A percentile compares a stretch with the other conserved stretches of the same genome.
phyloP scores from a whole-genome alignment of 768 basidiomycete genomes.

The Trametes gibbosa region DNA sequence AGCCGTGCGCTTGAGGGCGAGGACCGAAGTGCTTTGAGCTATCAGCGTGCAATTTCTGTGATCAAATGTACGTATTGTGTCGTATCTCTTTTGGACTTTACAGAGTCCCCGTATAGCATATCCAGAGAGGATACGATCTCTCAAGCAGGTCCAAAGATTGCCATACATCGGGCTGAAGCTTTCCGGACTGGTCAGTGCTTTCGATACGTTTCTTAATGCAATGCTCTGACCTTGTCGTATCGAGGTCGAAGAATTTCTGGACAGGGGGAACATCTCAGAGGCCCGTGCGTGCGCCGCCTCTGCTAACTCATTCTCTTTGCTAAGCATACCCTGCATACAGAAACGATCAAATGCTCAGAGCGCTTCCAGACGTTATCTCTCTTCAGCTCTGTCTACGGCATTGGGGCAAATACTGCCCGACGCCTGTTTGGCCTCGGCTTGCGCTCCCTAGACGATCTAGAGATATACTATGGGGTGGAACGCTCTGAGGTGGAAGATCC shows the following conservation, averaged over 20 bases:
- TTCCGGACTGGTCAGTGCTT: slow-evolving; percentile 15
- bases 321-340: slow-evolving; percentile 33
- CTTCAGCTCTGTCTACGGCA: slow-evolving; percentile 68
- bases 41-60: slow-evolving; percentile 71
- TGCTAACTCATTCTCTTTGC: background rate
- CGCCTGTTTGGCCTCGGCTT: slow-evolving; percentile 62
- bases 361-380: slow-evolving; percentile 55
- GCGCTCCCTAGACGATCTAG: slow-evolving; percentile 67
- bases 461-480: slow-evolving; percentile 56
- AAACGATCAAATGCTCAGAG: slow-evolving; percentile 42
- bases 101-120: slow-evolving; percentile 24
- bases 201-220: background rate
- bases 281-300: slow-evolving; percentile 40
- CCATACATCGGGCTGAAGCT: slow-evolving; percentile 41
- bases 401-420: slow-evolving; percentile 70
- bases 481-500: slow-evolving; percentile 25
- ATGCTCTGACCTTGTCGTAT: background rate
- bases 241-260: slow-evolving; percentile 64
- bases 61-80: slow-evolving; percentile 22
- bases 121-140: slow-evolving; percentile 30
- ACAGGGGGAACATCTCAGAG: slow-evolving; percentile 56
- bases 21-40: slow-evolving; percentile 64
- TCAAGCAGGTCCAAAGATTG: slow-evolving; percentile 30
- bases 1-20: slow-evolving; percentile 67
- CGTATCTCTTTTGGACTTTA: background rate